Percentiles rank a stretch among this genome's conserved stretches.
Conservation (phyloP, 1,139 yeast genomes). For the Protomyces inouyei region DNA sequence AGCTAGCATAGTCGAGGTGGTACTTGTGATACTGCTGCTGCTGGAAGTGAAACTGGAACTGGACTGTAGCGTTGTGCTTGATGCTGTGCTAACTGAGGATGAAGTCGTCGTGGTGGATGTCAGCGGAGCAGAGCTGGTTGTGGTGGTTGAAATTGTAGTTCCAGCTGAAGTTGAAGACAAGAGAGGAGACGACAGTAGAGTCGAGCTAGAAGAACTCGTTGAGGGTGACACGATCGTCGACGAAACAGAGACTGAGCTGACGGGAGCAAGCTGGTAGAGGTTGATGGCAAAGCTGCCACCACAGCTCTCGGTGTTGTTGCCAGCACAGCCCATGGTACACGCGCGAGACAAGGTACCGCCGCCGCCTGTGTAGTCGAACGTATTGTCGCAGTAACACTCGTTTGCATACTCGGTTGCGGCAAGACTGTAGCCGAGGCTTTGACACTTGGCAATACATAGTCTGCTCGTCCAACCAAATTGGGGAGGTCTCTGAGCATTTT, state of each 20-base stretch:
- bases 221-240: not conserved
- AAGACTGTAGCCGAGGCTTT: not conserved
- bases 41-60: not conserved
- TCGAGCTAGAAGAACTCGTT: not conserved
- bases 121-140: not conserved
- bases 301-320: conserved; percentile 1
- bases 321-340: conserved; percentile 6
- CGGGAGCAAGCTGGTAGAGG: not conserved
- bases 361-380: not conserved
- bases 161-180: not conserved
- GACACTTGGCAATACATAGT: not conserved
- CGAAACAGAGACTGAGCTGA: not conserved
- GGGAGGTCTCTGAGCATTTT: not conserved
- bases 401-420: not conserved
- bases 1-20: not conserved
- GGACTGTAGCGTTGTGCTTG: not conserved
- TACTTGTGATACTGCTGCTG: not conserved
- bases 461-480: not conserved
- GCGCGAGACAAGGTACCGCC: not conserved
- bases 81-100: not conserved
- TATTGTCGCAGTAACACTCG: conserved; percentile 4
- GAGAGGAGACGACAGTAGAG: too few species aligned
- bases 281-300: conserved; percentile 1
- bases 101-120: not conserved
- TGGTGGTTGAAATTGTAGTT: not conserved